Conservation (phyloP, 1,139 yeast species). For the Sugiyamaella paludigena region DNA sequence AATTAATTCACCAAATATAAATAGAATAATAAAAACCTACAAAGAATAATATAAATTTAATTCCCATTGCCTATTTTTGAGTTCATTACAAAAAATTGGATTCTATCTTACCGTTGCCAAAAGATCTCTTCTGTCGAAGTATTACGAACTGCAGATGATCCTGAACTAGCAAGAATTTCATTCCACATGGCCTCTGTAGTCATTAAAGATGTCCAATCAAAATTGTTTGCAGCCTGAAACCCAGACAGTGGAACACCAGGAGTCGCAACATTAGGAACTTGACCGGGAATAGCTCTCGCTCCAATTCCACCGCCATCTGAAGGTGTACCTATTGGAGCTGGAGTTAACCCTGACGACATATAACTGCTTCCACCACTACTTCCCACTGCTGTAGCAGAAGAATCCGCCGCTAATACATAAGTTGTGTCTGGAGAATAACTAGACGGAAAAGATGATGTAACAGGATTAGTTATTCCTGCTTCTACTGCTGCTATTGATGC, state of each 20-base stretch:
- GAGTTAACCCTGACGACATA: slow-evolving; percentile 4
- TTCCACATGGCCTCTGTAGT: slow-evolving; percentile 15
- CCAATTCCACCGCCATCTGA: neutral
- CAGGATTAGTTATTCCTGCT: neutral
- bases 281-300: neutral
- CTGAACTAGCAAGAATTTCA: slow-evolving; percentile 9
- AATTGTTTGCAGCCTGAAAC: neutral
- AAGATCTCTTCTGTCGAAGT: too few species aligned
- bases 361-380: slow-evolving; percentile 1
- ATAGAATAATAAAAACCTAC: too few species aligned
- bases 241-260: too few species aligned
- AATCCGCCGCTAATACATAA: too few species aligned
- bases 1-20: too few species aligned
- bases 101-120: too few species aligned
- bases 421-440: too few species aligned
- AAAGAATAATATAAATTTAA: too few species aligned
- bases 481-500: neutral
- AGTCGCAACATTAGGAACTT: neutral
- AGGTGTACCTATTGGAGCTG: slow-evolving; percentile 3
- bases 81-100: too few species aligned
- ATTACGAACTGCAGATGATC: neutral
- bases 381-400: neutral
- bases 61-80: too few species aligned
- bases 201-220: slow-evolving; percentile 16
- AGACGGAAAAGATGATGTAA: too few species aligned